Base-by-base conservation (phyloP, 2,329 filamentous ascomycete genomes). In the Trichoderma endophyticum region DNA sequence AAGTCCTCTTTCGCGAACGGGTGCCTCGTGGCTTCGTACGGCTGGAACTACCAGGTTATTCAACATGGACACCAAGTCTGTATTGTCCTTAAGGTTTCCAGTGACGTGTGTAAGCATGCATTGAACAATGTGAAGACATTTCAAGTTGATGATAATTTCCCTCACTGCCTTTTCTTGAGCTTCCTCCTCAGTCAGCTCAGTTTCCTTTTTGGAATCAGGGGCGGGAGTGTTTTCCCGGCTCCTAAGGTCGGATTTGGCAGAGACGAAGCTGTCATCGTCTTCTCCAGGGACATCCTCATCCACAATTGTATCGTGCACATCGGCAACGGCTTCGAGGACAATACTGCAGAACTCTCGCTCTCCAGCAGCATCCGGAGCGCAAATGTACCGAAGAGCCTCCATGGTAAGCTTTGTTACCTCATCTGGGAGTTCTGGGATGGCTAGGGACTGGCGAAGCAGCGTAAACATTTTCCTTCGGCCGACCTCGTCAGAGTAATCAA, bases 401-500 rank as follows among this genome's bases (percentile, higher is more conserved):
- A 97, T 89, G 0, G 91, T 91, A 66, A 99, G 90, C 79, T 95
- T 95, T 1, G 96, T 98, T 60, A 94, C 92, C 79, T 97, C 94
- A 77, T 99, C 95, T 0, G 96, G 95, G 2, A 99, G 86, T 76
- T 97, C 93, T 4, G 95, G 90, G 67, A 95, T 91, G 0, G 94
- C 94, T 18, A 99, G 85, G 2, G 92, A 92, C 79, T 97, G 93
- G 70, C 96, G 89, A 73, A 98, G 88, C 39, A 98, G 87, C 21
- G 93, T 90, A 80, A 97, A 98, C 94, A 99, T 98, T 83, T 97
- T 97, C 72, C 95, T 88, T 75, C 96, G 90, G 64, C 96, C 96
- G 74, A 97, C 93, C 81, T 98, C 96, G 79, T 99, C 96, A n/a
- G 93, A 95, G 81, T 98, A 99, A 82, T 99, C 96, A 65, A 98